These are phyloP conservation scores for Psidium friedrichsthalianum DNA, from an alignment of 345 rosid genomes.

Conservation along the genomic window DNA sequence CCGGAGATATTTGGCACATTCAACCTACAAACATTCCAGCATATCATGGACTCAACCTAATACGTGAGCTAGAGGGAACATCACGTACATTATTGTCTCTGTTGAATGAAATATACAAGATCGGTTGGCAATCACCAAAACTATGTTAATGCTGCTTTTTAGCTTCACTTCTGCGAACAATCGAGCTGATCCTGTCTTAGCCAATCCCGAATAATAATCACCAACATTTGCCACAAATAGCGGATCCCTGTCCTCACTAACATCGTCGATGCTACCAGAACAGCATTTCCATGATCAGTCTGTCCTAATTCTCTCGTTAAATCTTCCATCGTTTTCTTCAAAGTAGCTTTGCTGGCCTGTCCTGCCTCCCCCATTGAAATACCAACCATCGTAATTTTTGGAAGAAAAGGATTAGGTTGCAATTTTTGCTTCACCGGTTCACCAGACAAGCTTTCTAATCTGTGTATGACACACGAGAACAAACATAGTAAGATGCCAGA, in stretches of 20 bases:
- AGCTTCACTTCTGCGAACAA: slow-evolving; percentile 39
- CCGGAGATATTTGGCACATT: background rate
- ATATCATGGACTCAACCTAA: background rate
- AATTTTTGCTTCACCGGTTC: slow-evolving; percentile 14
- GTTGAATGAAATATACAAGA: background rate
- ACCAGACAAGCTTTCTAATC: background rate
- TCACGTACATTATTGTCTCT: background rate
- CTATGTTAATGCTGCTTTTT: background rate
- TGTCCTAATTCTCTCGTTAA: slow-evolving; percentile 65
- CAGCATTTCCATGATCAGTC: slow-evolving; percentile 37
- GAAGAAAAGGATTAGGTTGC: slow-evolving; percentile 64
- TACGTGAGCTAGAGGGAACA: background rate
- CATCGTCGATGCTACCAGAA: slow-evolving; percentile 8
- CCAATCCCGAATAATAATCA: slow-evolving; percentile 56
- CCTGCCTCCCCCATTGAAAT: slow-evolving; percentile 77
- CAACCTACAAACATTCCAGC: background rate
- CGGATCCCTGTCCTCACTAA: slow-evolving; percentile 51
- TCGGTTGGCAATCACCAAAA: background rate
- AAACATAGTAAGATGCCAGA: slow-evolving; percentile 16
- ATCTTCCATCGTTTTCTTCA: slow-evolving; percentile 82
- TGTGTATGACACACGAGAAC: background rate
- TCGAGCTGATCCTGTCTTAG: slow-evolving; percentile 49
- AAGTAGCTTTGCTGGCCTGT: slow-evolving; percentile 61
- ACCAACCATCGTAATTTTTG: slow-evolving; percentile 98
- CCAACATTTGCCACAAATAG: slow-evolving; percentile 91